Base-by-base conservation (phyloP, 495 filamentous ascomycete species). In the Evansstolkia leycettana region DNA sequence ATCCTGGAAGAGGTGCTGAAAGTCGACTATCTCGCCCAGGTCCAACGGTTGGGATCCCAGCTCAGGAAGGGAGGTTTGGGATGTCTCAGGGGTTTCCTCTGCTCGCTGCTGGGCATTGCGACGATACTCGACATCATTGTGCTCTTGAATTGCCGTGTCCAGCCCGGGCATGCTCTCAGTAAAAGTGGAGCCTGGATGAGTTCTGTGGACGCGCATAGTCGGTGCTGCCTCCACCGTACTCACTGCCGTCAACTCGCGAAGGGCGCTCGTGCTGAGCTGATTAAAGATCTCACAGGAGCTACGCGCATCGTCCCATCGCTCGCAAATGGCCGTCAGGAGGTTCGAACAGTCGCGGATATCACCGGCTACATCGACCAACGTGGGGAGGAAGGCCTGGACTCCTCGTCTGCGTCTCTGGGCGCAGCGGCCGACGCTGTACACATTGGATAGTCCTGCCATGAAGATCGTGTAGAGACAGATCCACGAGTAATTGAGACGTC, bases 401-500 rank as follows among this genome's bases (percentile, higher is more conserved):
- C 34, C 34, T 23, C 10, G 34, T 15, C 26, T 36, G 10, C 34
- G 34, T 14, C 34, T 24, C 23, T 36, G 34, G 16, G 34, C 34
- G 19, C 34, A 36, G 10, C 34, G 25, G 5, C 34, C 34, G 20
- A 36, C 34, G 19, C 34, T 27, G 25, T 36, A 36, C 34, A 26
- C 15, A 15, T 36, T 36, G 17, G 34, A 17, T 2, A 36, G 15
- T n/a, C 34, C 34, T 7, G 34, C 34, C 18, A 36, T 36, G 23
- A 36, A 36, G 18, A 36, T 36, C 18, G 34, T 36, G 18, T 36
- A 36, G 20, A 36, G 23, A 19, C 34, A 36, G 1, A 36, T 23
- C 34, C 34, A 36, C 15, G 34, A 36, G 25, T 36, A 36, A 36
- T 36, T 36, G n/a, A 36, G 25, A 36, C 25, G 23, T 16, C 34